Evolutionary conservation across 140 eudicot species (phyloP), one percentile per base, ranked within the genome.

Genomic region (Ambrosia hybrid): DNA sequence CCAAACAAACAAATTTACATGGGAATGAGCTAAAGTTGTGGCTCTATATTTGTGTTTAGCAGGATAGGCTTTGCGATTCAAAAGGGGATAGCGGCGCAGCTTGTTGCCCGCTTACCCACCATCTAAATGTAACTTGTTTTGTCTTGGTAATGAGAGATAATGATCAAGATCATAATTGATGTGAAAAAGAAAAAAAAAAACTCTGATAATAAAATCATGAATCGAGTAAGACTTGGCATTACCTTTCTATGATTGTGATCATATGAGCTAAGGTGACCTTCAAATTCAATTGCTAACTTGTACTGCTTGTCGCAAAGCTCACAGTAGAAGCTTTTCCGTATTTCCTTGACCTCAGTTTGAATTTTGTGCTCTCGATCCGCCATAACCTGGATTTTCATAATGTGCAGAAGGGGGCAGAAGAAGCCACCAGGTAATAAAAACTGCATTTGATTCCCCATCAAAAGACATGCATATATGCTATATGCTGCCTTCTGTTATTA

Each of bases 401-500:
- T 79, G 91, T 91, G 99, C 96, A 91, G 83, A 89, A 91, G 96
- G 94, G 80, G 95, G 97, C 96, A 94, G 96, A 73, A 60, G 69
- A 63, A 89, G 88, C 97, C 97, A 90, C 97, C 99, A 88, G 97
- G 89, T 86, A 95, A 95, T 90, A 94, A 86, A 90, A 94, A 94
- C 92, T 83, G 95, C 88, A 60, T 33, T 59, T 59, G 43, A 90
- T 87, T 85, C 82, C 86, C 88, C 96, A 70, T 91, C 89, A 88
- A 88, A 89, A 89, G 95, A 85, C 96, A 87, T 72, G 70, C 98
- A 92, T 89, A 89, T 78, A 89, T 77, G 89, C 82, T 76, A 89
- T 89, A 87, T 92, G 97, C 97, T 88, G 99, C 94, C 97, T 90
- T 93, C 91, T 88, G 93, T 81, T 92, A 90, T 80, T 90, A 84